A percentile compares a stretch with the other conserved stretches of the same genome.
Conservation (phyloP, 2,329 filamentous ascomycete species). For the Alternaria viburni region DNA sequence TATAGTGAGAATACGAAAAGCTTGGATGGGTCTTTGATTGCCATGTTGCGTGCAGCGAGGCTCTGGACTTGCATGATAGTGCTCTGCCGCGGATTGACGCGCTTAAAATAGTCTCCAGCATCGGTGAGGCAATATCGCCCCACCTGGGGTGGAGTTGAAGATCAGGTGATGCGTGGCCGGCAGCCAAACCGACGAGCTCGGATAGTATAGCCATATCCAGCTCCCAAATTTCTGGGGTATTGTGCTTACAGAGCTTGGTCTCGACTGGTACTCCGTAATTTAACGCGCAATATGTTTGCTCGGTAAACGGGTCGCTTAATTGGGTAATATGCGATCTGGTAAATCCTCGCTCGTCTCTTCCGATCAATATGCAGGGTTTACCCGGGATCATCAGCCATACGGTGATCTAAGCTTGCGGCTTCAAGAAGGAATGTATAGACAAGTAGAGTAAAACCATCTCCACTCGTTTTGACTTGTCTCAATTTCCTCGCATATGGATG, state of each 20-base stretch:
- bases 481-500: constrained; percentile 26
- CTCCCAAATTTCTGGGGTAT: constrained; percentile 27
- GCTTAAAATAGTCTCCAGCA: constrained; percentile 37
- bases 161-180: constrained; percentile 33
- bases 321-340: constrained; percentile 39
- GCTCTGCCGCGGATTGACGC: constrained; percentile 7
- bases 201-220: constrained; percentile 11
- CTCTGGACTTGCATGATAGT: constrained; percentile 25
- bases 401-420: constrained; percentile 12
- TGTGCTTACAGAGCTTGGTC: constrained; percentile 45
- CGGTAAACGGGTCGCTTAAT: constrained; percentile 38
- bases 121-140: constrained; percentile 27
- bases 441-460: constrained; percentile 14
- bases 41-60: constrained; percentile 16
- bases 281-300: constrained; percentile 30
- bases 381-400: constrained; percentile 19
- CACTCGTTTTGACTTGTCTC: constrained; percentile 9
- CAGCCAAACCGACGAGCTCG: constrained; percentile 6
- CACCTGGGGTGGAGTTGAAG: constrained; percentile 23
- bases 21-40: constrained; percentile 38
- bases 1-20: constrained; percentile 44
- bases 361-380: constrained; percentile 31
- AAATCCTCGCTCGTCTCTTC: constrained; percentile 22
- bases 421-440: constrained; percentile 12
- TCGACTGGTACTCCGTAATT: constrained; percentile 39